Evolutionary conservation across 495 filamentous ascomycete species (phyloP).

Genomic region (Hyaloscypha variabilis): DNA sequence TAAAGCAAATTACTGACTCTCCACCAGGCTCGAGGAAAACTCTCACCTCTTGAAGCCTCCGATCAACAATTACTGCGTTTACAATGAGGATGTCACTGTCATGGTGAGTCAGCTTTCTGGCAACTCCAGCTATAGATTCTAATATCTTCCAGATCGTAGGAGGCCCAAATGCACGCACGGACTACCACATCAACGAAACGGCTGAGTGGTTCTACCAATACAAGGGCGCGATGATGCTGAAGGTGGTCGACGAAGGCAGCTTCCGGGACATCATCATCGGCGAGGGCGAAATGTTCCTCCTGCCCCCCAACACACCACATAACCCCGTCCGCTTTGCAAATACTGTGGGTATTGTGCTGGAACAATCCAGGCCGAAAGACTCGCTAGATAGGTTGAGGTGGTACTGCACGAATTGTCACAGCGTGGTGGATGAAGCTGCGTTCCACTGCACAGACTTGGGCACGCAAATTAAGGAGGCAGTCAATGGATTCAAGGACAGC

Average conservation of each 20-base stretch:
- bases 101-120: constrained; percentile 55
- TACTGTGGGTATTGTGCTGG: constrained; percentile 82
- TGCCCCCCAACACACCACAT: constrained; percentile 90
- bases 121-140: neutral
- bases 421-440: constrained; percentile 79
- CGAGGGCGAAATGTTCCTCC: constrained; percentile 93
- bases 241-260: constrained; percentile 69
- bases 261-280: constrained; percentile 87
- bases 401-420: constrained; percentile 77
- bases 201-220: constrained; percentile 99
- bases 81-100: constrained; percentile 77
- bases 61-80: constrained; percentile 96
- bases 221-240: constrained; percentile 88
- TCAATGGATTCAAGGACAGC: constrained; percentile 76
- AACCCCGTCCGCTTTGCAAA: constrained; percentile 67
- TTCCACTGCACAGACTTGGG: constrained; percentile 93
- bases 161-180: constrained; percentile 92
- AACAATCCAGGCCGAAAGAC: constrained; percentile 74
- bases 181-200: constrained; percentile 98
- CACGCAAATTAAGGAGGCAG: constrained; percentile 95
- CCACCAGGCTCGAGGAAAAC: constrained; percentile 83
- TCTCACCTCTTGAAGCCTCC: constrained; percentile 92
- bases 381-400: constrained; percentile 82
- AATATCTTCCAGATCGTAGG: constrained; percentile 73
- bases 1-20: neutral